Percentiles rank a stretch among this genome's conserved stretches.
Evolutionary conservation across 2,329 filamentous ascomycete genomes (phyloP).

Genomic region (Ceratocystis lukuohia): DNA sequence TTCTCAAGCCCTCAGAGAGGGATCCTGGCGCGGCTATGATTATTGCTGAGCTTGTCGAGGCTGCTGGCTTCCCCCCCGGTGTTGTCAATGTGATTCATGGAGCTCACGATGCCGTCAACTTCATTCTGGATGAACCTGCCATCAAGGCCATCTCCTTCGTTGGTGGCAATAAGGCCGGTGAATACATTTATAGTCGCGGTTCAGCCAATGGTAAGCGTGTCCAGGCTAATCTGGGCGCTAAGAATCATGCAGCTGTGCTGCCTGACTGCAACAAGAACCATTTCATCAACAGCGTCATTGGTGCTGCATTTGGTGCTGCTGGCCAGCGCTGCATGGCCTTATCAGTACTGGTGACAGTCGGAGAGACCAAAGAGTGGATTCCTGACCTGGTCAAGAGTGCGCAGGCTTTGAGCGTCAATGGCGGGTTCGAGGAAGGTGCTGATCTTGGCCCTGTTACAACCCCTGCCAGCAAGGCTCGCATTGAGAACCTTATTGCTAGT

Average conservation of each 20-base stretch:
- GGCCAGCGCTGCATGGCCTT: constrained; percentile 81
- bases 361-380: constrained; percentile 74
- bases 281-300: constrained; percentile 69
- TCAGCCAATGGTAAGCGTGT: constrained; percentile 80
- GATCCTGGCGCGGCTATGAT: constrained; percentile 80
- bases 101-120: constrained; percentile 67
- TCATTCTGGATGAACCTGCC: constrained; percentile 69
- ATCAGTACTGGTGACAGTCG: constrained; percentile 69
- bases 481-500: constrained; percentile 60
- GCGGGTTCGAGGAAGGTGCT: constrained; percentile 66
- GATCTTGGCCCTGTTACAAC: constrained; percentile 75
- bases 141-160: constrained; percentile 85
- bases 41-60: constrained; percentile 61
- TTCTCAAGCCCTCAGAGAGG: constrained; percentile 77
- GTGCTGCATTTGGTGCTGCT: constrained; percentile 72
- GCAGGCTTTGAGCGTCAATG: constrained; percentile 59
- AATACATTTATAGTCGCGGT: constrained; percentile 69
- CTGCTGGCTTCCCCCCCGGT: constrained; percentile 70
- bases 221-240: constrained; percentile 75
- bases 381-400: constrained; percentile 64
- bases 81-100: constrained; percentile 77
- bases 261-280: constrained; percentile 87
- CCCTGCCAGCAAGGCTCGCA: constrained; percentile 63
- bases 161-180: constrained; percentile 73
- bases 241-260: constrained; percentile 76